A percentile compares a stretch with the other conserved stretches of the same genome.
These are phyloP conservation scores for Apophysomyces elegans DNA, from an alignment of 371 early-diverging fungal genomes.

Conservation along the genomic window DNA sequence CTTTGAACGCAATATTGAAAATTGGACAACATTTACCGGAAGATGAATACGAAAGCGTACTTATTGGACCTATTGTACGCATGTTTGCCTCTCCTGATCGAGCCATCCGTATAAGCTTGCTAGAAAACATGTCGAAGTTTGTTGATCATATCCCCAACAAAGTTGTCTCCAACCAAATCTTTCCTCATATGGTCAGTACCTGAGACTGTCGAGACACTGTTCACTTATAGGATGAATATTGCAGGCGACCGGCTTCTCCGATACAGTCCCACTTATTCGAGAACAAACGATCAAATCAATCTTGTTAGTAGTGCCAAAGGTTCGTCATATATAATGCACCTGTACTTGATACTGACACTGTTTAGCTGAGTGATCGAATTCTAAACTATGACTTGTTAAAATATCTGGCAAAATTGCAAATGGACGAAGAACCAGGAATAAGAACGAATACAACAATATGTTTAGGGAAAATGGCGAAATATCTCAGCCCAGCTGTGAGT, in stretches of 20 bases:
- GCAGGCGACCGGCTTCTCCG: conserved; percentile 87
- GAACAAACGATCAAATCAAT: conserved; percentile 91
- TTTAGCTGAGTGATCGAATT: conserved; percentile 68
- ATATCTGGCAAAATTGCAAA: conserved; percentile 84
- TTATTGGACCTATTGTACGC: conserved; percentile 78
- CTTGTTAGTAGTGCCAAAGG: conserved; percentile 73
- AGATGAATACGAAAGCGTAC: conserved; percentile 71
- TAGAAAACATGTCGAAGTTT: conserved; percentile 80
- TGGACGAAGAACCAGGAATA: conserved; percentile 94
- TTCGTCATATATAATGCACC: conserved; percentile 18
- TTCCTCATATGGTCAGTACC: conserved; percentile 74
- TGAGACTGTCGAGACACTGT: too few species aligned
- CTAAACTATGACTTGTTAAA: conserved; percentile 87
- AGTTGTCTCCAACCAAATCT: conserved; percentile 83
- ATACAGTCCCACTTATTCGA: conserved; percentile 87
- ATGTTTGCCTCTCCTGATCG: conserved; percentile 92
- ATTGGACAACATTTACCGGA: conserved; percentile 76
- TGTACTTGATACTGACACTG: neutral
- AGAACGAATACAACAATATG: conserved; percentile 95
- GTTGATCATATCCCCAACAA: conserved; percentile 72
- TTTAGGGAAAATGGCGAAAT: conserved; percentile 84
- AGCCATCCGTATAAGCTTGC: conserved; percentile 81
- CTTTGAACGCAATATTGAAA: conserved; percentile 81
- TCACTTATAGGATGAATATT: neutral
- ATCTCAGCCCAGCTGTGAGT: conserved; percentile 73